phyloP scores from a whole-genome alignment of 768 basidiomycete species.

The Mycena vitilis region DNA sequence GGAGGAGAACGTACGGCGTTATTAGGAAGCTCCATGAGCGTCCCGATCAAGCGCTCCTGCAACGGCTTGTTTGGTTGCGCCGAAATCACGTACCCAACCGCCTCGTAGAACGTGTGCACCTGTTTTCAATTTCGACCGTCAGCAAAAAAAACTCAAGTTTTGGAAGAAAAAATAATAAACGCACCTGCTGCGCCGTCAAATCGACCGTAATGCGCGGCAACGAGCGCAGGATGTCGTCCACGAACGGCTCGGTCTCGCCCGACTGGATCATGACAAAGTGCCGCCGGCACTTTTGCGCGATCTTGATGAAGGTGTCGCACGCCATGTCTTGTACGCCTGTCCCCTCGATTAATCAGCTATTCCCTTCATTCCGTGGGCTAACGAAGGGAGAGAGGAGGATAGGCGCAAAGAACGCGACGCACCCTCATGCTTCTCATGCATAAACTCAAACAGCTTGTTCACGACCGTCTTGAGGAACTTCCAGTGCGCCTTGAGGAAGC shows the following conservation, averaged over 20 bases:
- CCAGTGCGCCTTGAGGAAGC: slow-evolving; percentile 99
- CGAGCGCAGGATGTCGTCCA: slow-evolving; percentile 94
- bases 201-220: slow-evolving; percentile 96
- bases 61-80: slow-evolving; percentile 97
- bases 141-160: background rate
- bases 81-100: slow-evolving; percentile 98
- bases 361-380: background rate
- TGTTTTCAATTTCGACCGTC: slow-evolving; percentile 29
- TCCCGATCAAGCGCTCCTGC: slow-evolving; percentile 94
- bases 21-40: slow-evolving; percentile 97
- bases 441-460: slow-evolving; percentile 99
- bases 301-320: slow-evolving; percentile 99
- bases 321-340: slow-evolving; percentile 99
- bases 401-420: too few relatives aligned
- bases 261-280: slow-evolving; percentile 99
- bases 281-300: slow-evolving; percentile 96
- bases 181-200: slow-evolving; percentile 86
- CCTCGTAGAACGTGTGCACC: slow-evolving; percentile 99
- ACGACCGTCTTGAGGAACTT: slow-evolving; percentile 99
- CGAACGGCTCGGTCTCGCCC: slow-evolving; percentile 96
- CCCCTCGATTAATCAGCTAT: background rate
- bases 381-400: too few relatives aligned
- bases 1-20: slow-evolving; percentile 77
- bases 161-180: slow-evolving; percentile 33
- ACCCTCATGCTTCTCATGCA: slow-evolving; percentile 99